Evolutionary conservation across 2,329 filamentous ascomycete species (phyloP), one percentile per base, ranked within the genome.

Genomic region (Tolypocladium tropicale): DNA sequence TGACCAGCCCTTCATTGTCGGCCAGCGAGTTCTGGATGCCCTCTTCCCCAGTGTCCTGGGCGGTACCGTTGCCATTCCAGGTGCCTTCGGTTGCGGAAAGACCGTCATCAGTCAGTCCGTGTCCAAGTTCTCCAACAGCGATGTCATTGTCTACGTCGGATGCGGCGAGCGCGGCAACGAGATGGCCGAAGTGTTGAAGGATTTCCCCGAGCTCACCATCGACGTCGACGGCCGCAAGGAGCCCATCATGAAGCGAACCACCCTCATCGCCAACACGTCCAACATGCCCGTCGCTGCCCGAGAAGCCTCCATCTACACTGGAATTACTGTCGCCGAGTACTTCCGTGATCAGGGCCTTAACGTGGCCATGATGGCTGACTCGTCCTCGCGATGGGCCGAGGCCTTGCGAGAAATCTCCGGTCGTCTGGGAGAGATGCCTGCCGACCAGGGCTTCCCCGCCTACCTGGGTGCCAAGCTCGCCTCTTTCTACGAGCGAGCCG

Each of bases 351-450:
- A 96, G 74, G 94, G 94, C 61, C 93, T 97, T 75, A 83, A 96
- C 71, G 94, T 99, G 41, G 93, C 94, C 66, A 99, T 99, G 94
- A 99, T 99, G 94, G 94, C 94, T 61, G 94, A 99, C 75, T 97
- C 94, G 18, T 89, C 93, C 54, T 99, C 94, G 55, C 91, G 94
- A 63, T 99, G 94, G 94, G 94, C 94, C 61, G 94, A 99, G 78
- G 94, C 94, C 69, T 83, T 99, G 71, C 91, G 94, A 89, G 94
- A 99, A 74, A 86, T 99, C 72, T 99, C 94, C 36, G 94, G 94
- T 80, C 94, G 94, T 82, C 81, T 99, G 59, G 94, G 94, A 81
- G 94, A 99, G 75, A 99, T 99, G 94, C 94, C 94, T 76, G 94
- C 94, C 73, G 94, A 99, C 74, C 94, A 99, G 76, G 94, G 94